These are phyloP conservation scores for Lyophyllum semitale DNA, from an alignment of 768 basidiomycete genomes.

Conservation along the genomic window DNA sequence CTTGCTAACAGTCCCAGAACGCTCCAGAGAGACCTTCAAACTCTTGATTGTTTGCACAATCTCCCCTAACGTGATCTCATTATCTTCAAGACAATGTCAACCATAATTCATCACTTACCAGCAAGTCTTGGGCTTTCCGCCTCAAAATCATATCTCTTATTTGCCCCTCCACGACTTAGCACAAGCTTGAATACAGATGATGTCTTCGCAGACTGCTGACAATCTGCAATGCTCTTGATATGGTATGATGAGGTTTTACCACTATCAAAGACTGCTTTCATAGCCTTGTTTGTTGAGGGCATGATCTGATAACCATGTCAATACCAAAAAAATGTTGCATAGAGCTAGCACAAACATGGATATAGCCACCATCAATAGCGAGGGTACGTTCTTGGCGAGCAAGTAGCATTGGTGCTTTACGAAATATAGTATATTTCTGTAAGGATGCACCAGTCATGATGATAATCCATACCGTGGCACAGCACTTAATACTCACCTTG, in stretches of 20 bases:
- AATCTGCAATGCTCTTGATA: slow-evolving; percentile 81
- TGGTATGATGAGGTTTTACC: slow-evolving; percentile 93
- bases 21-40: slow-evolving; percentile 65
- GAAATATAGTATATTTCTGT: slow-evolving; percentile 89
- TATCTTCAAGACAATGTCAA: slow-evolving; percentile 1
- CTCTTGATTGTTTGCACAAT: slow-evolving; percentile 74
- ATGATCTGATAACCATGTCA: slow-evolving; percentile 64
- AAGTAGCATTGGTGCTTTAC: slow-evolving; percentile 93
- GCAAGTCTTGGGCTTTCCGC: slow-evolving; percentile 85
- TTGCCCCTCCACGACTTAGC: slow-evolving; percentile 69
- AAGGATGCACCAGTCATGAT: background rate
- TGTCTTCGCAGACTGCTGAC: slow-evolving; percentile 80
- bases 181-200: slow-evolving; percentile 88
- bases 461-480: background rate
- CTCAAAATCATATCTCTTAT: slow-evolving; percentile 97
- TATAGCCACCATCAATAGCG: slow-evolving; percentile 93
- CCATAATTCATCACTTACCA: slow-evolving; percentile 44
- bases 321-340: background rate
- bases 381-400: slow-evolving; percentile 88
- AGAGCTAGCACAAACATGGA: slow-evolving; percentile 59
- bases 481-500: slow-evolving; percentile 52
- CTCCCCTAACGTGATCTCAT: slow-evolving; percentile 47
- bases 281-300: slow-evolving; percentile 77
- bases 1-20: slow-evolving; percentile 63
- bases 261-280: slow-evolving; percentile 78